These are phyloP conservation scores for Pseudoscleropodium purum DNA, from an alignment of 225 moss, liverwort and hornwort genomes.

Conservation along the genomic window DNA sequence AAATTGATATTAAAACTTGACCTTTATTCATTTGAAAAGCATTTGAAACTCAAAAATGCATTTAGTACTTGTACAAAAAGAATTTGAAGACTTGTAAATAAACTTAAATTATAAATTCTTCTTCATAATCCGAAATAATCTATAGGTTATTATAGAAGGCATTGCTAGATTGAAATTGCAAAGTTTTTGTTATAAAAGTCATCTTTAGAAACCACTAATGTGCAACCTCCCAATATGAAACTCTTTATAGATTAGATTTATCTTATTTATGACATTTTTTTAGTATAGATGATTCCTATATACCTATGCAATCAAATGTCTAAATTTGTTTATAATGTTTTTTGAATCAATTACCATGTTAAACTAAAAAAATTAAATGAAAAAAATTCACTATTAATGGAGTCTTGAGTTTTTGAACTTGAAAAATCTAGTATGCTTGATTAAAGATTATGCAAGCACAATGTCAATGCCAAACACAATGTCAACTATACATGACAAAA, in stretches of 20 bases:
- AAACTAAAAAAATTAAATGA: neutral
- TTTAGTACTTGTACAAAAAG: neutral
- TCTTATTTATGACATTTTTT: too few relatives aligned
- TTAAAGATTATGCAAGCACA: neutral
- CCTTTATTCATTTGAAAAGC: neutral
- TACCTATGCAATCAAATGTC: neutral
- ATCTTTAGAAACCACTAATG: neutral
- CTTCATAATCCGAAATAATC: neutral
- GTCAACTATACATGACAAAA: neutral
- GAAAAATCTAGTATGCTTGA: neutral
- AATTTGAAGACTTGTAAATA: neutral
- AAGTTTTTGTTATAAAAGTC: too few relatives aligned
- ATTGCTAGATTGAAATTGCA: neutral
- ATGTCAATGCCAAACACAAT: too few relatives aligned
- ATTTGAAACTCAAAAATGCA: neutral
- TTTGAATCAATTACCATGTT: too few relatives aligned
- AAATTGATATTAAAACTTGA: neutral
- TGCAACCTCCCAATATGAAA: fast-evolving
- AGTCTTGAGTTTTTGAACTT: neutral
- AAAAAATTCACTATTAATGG: fast-evolving
- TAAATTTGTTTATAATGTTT: neutral
- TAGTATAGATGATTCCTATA: neutral
- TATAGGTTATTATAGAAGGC: neutral
- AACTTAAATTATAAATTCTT: too few relatives aligned
- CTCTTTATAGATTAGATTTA: neutral